A percentile compares a stretch with the other conserved stretches of the same genome.
phyloP scores from a whole-genome alignment of 2,329 filamentous ascomycete genomes.

The Fusarium sp. region DNA sequence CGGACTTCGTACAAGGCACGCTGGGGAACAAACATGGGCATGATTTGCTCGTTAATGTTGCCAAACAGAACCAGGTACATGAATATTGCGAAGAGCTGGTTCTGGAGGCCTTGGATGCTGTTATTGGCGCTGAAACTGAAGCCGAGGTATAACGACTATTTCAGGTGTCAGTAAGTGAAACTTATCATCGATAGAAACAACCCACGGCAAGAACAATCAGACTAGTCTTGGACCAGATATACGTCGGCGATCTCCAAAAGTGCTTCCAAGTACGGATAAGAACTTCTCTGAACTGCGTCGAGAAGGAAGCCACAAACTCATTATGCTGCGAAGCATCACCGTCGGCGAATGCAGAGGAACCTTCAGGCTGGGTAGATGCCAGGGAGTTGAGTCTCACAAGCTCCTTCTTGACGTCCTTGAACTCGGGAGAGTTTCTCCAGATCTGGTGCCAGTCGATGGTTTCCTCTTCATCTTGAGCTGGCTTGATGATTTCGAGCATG shows the following conservation, averaged over 20 bases:
- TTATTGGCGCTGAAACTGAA: constrained; percentile 70
- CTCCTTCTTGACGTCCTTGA: constrained; percentile 39
- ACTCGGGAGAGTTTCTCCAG: constrained; percentile 54
- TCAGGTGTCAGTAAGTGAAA: not conserved
- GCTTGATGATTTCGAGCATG: constrained; percentile 63
- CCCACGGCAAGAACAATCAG: constrained; percentile 36
- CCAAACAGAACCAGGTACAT: constrained; percentile 77
- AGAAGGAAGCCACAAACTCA: constrained; percentile 46
- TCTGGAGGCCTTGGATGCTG: constrained; percentile 71
- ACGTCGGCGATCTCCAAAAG: constrained; percentile 59
- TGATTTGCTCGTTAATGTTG: constrained; percentile 68
- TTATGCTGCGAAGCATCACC: constrained; percentile 39
- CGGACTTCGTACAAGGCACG: constrained; percentile 74
- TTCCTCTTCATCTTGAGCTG: constrained; percentile 46
- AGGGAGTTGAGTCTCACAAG: constrained; percentile 30
- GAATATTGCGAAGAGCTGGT: constrained; percentile 75
- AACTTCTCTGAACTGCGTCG: constrained; percentile 48
- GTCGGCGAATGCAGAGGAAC: not conserved
- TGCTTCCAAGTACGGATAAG: constrained; percentile 50
- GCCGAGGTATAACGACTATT: constrained; percentile 68
- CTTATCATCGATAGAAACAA: accelerated
- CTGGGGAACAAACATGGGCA: constrained; percentile 76
- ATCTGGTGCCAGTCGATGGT: constrained; percentile 58
- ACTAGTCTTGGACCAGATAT: constrained; percentile 67
- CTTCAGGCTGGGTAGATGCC: not conserved